Conservation (phyloP, 805 yeast species). For the Wickerhamiella bombiphila region DNA sequence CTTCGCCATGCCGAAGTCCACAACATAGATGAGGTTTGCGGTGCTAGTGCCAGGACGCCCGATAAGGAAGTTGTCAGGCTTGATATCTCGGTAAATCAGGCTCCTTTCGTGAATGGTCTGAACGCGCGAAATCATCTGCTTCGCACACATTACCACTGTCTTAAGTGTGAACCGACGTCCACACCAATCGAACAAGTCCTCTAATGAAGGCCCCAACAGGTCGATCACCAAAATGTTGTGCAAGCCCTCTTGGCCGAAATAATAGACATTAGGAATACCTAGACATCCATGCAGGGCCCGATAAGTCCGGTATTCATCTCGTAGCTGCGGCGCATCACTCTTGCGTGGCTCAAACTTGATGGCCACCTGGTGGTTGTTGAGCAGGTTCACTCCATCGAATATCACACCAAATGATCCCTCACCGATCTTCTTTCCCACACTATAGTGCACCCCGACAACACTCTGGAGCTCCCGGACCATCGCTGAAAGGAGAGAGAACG, state of each 20-base stretch:
- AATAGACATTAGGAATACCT: constrained; percentile 94
- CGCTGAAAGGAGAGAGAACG: too few relatives aligned
- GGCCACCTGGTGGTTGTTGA: constrained; percentile 87
- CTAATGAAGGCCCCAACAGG: constrained; percentile 86
- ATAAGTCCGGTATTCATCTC: constrained; percentile 95
- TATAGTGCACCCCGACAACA: constrained; percentile 87
- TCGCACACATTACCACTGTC: constrained; percentile 86
- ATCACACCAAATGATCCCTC: constrained; percentile 98
- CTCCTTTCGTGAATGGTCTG: constrained; percentile 80
- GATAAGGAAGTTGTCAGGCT: constrained; percentile 91
- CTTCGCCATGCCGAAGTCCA: constrained; percentile 88
- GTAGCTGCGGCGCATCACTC: constrained; percentile 90
- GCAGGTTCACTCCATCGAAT: constrained; percentile 85
- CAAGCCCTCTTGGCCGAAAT: constrained; percentile 95
- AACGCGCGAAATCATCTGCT: constrained; percentile 82
- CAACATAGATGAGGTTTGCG: constrained; percentile 83
- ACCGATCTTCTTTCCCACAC: constrained; percentile 94
- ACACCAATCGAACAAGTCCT: constrained; percentile 97
- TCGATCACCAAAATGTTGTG: constrained; percentile 93
- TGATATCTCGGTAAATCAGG: constrained; percentile 88
- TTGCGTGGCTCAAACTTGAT: constrained; percentile 92
- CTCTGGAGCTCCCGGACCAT: constrained; percentile 5
- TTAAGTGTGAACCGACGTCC: constrained; percentile 76
- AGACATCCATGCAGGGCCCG: constrained; percentile 64
- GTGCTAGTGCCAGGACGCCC: constrained; percentile 77